Conservation (phyloP, 306 rosid species). For the Pyrus betulifolia region DNA sequence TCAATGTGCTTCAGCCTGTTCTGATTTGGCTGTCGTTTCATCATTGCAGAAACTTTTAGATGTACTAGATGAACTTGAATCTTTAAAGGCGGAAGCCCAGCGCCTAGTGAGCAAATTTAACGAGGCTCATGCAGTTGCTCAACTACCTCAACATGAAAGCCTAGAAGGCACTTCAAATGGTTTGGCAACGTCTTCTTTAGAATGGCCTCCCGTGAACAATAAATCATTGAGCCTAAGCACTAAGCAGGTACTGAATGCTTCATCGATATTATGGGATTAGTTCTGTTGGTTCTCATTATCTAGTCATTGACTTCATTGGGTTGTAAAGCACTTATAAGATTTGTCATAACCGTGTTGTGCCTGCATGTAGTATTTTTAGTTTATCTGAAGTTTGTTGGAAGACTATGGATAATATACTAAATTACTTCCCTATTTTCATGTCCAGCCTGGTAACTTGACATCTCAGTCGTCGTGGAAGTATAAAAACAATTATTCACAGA, state of each 20-base stretch:
- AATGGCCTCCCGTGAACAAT: constrained; percentile 43
- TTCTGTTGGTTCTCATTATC: background rate
- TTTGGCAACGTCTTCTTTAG: constrained; percentile 34
- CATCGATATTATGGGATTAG: background rate
- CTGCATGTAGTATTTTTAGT: background rate
- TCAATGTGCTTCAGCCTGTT: constrained; percentile 3
- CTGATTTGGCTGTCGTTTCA: constrained; percentile 14
- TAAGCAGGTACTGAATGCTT: constrained; percentile 45
- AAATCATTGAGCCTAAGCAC: constrained; percentile 22
- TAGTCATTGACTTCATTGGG: background rate
- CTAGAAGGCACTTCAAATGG: constrained; percentile 30
- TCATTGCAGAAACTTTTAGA: constrained; percentile 39
- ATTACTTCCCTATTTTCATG: background rate
- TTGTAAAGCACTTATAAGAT: background rate
- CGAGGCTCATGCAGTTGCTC: constrained; percentile 28
- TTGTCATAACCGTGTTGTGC: background rate
- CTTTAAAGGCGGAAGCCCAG: constrained; percentile 61
- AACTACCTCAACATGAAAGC: constrained; percentile 30
- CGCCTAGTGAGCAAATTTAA: constrained; percentile 43
- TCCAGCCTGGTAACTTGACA: constrained; percentile 49
- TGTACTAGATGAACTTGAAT: constrained; percentile 77
- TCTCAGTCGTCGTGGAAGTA: constrained; percentile 61
- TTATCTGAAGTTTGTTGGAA: constrained; percentile 2
- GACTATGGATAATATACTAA: background rate
- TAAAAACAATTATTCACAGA: constrained; percentile 28